These are phyloP conservation scores for Puccinia triticina DNA, from an alignment of 1,284 basidiomycete genomes.

Conservation along the genomic window DNA sequence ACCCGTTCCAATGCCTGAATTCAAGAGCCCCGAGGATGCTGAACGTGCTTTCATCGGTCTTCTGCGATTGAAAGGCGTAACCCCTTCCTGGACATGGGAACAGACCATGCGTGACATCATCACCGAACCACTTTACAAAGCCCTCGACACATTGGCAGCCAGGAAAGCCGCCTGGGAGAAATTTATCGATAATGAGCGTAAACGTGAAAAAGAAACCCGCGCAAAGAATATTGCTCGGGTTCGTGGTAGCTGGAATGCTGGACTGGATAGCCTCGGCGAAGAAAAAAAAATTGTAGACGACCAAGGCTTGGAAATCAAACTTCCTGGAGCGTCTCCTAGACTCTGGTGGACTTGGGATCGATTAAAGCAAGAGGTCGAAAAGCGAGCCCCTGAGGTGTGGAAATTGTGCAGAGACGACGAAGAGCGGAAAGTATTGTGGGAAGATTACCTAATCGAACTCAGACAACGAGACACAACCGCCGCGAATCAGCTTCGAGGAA, in stretches of 20 bases:
- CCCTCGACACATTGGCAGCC: conserved; percentile 86
- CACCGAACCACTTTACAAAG: conserved; percentile 95
- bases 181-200: conserved; percentile 58
- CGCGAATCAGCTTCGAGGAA: conserved; percentile 54
- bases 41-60: conserved; percentile 91
- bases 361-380: conserved; percentile 54
- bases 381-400: conserved; percentile 65
- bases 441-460: conserved; percentile 82
- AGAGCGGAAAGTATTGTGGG: conserved; percentile 80
- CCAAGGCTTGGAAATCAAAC: conserved; percentile 54
- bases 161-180: conserved; percentile 77
- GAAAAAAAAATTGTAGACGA: conserved; percentile 52
- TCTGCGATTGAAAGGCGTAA: conserved; percentile 82
- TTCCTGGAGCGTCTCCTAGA: conserved; percentile 55
- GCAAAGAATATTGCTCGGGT: conserved; percentile 54
- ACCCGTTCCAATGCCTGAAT: conserved; percentile 79
- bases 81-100: conserved; percentile 95
- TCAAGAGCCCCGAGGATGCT: conserved; percentile 80
- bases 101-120: conserved; percentile 96
- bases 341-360: conserved; percentile 59
- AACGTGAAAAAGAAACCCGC: conserved; percentile 54
- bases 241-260: conserved; percentile 54
- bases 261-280: conserved; percentile 54
- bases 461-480: conserved; percentile 80
- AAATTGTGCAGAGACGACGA: conserved; percentile 77